Conservation (phyloP, 768 basidiomycete genomes). For the Lepiota brunneoincarnata region DNA sequence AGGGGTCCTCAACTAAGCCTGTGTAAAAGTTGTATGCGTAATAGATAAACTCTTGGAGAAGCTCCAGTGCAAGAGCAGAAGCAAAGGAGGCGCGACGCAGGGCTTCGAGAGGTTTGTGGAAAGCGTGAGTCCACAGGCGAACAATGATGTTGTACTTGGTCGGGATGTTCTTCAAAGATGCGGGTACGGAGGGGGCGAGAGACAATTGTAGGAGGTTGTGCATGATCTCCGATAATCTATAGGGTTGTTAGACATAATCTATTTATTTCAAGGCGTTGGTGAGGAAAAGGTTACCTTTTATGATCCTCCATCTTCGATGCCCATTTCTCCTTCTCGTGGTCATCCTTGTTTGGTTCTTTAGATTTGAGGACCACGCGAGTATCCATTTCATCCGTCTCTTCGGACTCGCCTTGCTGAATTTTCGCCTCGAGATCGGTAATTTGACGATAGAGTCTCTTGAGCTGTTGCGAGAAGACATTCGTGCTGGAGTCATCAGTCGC, state of each 20-base stretch:
- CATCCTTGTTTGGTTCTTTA: slow-evolving; percentile 45
- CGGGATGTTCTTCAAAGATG: slow-evolving; percentile 85
- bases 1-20: slow-evolving; percentile 79
- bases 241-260: neutral
- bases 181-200: slow-evolving; percentile 82
- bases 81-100: slow-evolving; percentile 81
- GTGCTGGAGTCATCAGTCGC: slow-evolving; percentile 53
- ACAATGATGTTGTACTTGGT: slow-evolving; percentile 95
- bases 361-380: slow-evolving; percentile 41
- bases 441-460: slow-evolving; percentile 80
- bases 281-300: slow-evolving; percentile 55
- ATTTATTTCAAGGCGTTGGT: slow-evolving; percentile 10
- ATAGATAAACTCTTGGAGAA: slow-evolving; percentile 91
- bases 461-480: slow-evolving; percentile 68
- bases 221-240: slow-evolving; percentile 85
- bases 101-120: slow-evolving; percentile 87
- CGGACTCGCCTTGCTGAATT: slow-evolving; percentile 59
- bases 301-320: slow-evolving; percentile 71
- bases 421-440: slow-evolving; percentile 80
- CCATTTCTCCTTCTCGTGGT: slow-evolving; percentile 76
- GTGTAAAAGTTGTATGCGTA: slow-evolving; percentile 96
- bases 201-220: slow-evolving; percentile 87
- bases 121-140: slow-evolving; percentile 88
- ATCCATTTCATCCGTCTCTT: slow-evolving; percentile 51
- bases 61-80: slow-evolving; percentile 74